These are phyloP conservation scores for Pyrenochaeta sp. DNA, from an alignment of 2,329 filamentous ascomycete genomes.

Conservation along the genomic window DNA sequence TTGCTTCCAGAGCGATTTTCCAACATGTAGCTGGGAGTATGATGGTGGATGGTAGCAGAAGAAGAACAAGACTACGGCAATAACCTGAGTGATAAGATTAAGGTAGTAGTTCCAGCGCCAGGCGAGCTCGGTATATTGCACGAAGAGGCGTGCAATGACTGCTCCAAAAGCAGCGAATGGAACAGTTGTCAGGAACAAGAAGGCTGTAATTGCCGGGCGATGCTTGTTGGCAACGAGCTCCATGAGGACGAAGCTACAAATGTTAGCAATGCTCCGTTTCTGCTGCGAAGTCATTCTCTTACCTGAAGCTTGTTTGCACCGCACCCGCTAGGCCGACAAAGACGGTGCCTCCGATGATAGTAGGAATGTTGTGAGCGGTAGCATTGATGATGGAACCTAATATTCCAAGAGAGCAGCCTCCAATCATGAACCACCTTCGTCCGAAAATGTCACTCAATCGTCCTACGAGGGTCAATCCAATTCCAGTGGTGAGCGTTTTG, in stretches of 20 bases:
- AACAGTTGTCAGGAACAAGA: constrained; percentile 18
- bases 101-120: constrained; percentile 24
- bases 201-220: constrained; percentile 13
- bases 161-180: constrained; percentile 18
- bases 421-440: constrained; percentile 23
- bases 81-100: constrained; percentile 14
- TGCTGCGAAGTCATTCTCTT: neutral
- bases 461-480: neutral
- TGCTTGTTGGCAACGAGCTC: constrained; percentile 23
- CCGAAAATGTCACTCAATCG: constrained; percentile 14
- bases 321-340: constrained; percentile 21
- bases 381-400: constrained; percentile 16
- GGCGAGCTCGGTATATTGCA: constrained; percentile 5
- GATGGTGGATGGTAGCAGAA: constrained; percentile 21
- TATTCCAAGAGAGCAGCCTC: constrained; percentile 13
- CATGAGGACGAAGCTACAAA: constrained; percentile 17
- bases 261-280: neutral
- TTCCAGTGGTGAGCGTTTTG: neutral
- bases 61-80: constrained; percentile 18
- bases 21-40: constrained; percentile 15
- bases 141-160: constrained; percentile 15
- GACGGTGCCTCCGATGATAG: constrained; percentile 19
- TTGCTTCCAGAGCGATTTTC: constrained; percentile 13
- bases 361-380: constrained; percentile 17
- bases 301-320: constrained; percentile 20